Base-by-base conservation (phyloP, 2,329 filamentous ascomycete genomes). In the Trichoderma sp. region DNA sequence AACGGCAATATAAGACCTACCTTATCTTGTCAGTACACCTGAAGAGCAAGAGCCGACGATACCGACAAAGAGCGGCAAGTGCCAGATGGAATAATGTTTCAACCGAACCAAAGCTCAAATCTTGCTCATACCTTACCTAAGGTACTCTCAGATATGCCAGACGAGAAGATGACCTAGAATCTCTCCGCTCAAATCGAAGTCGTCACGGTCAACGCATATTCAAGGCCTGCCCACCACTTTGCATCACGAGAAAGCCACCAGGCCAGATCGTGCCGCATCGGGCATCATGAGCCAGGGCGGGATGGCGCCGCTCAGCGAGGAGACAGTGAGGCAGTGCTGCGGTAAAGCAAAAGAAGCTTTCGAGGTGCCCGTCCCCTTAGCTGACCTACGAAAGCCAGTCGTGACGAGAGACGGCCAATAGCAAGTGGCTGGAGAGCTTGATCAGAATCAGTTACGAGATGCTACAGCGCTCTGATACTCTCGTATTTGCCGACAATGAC, bases 301-400 rank as follows among this genome's bases (percentile, higher is more conserved):
- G 52, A 56, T 48, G 61, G 61, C 61, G 61, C 34, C 43, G 51
- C 17, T 55, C 39, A 34, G 43, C 47, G 3, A 44, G 19, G 51
- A 63, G 61, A 41, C 51, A 56, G 21, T 19, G 61, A 63, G 61
- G 51, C 51, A 43, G 61, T 56, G 61, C 60, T 28, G 19, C 41
- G 17, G 4, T 24, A n/a, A 14, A 39, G 34, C 34, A 39, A 39
- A 54, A 55, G 48, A 55, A 55, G 60, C 21, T 61, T 61, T 61
- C 24, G 7, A 41, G 51, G 52, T 55, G 52, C 19, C 51, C 52
- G 52, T 55, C 34, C 34, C 34, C 21, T 54, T 24, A 41, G 52
- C 19, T 55, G 19, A 21, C 30, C 2, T 41, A 55, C 30, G 30
- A 21, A 24, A 55, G 5, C 34, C 34, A 55, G 52, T 19, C 30